Percentiles rank a stretch among this genome's conserved stretches.
phyloP scores from a whole-genome alignment of 441 rosid genomes.

The Adansonia madagascariensis region DNA sequence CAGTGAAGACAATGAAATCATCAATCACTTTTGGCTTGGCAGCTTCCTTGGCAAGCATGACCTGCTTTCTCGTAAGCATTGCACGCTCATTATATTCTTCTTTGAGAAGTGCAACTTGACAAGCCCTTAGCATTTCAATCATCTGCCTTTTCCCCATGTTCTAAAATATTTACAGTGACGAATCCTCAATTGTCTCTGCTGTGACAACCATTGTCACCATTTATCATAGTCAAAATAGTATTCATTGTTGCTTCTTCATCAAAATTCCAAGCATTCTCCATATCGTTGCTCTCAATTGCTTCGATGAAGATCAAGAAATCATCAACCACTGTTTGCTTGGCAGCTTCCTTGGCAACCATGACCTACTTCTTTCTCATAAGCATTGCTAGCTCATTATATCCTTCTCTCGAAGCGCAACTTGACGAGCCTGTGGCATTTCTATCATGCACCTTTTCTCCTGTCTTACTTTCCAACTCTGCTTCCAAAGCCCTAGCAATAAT shows the following conservation, averaged over 20 bases:
- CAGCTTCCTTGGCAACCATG: neutral
- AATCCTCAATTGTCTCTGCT: too few relatives aligned
- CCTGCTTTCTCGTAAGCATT: neutral
- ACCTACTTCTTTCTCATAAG: neutral
- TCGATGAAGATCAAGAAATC: neutral
- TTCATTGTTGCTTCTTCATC: neutral
- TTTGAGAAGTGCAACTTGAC: neutral
- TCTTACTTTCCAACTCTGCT: neutral
- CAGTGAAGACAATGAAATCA: neutral
- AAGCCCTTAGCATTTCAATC: neutral
- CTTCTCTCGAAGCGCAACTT: neutral
- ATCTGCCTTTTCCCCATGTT: too few relatives aligned
- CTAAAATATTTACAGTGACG: too few relatives aligned
- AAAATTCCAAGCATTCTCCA: neutral
- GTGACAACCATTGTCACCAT: neutral
- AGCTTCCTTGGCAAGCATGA: neutral
- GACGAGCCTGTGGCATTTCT: neutral
- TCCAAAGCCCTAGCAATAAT: neutral
- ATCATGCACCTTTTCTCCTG: too few relatives aligned
- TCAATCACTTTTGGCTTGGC: neutral
- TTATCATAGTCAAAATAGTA: neutral
- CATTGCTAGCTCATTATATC: neutral
- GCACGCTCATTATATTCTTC: neutral
- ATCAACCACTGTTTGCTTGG: neutral
- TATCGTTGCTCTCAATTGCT: neutral